Base-by-base conservation (phyloP, 1,284 basidiomycete genomes). In the Moesziomyces parantarcticus region DNA sequence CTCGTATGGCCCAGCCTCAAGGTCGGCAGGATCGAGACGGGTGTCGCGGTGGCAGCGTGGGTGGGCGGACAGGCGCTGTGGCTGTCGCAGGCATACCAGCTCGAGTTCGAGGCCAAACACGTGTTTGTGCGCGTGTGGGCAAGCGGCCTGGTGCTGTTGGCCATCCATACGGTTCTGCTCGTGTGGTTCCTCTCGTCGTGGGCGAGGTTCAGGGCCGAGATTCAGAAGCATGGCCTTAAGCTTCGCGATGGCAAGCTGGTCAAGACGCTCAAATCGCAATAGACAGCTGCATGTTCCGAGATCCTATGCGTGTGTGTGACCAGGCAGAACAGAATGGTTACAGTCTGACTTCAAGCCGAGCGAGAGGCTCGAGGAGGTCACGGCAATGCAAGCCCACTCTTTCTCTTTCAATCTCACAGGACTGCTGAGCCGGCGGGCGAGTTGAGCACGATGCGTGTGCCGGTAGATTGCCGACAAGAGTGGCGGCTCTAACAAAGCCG, bases 1-100 rank as follows among this genome's bases (percentile, higher is more conserved):
- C 87, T 95, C 3, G 85, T 97, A 13, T 87, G 93, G 3, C 90
- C 92, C 0, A 87, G 86, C 16, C 83, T 96, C 0, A 58, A 61
- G 49, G 43, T 50, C 1, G 48, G 50, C 21, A 58, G 56, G 18
- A 23, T 57, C 41, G 68, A 55, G 22, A 51, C 57, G 20, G 64
- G 55, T 0, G 13, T 69, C 5, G 61, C 59, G 8, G n/a, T 89
- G 0, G 85, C 74, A 0, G 86, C 90, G 0, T 99, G 97, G 97
- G 86, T 90, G 0, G 88, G 87, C 0, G 89, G 88, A 3, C 80
- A 79, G 61, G 73, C 76, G 18, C 34, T 79, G 39, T 83, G 82
- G 82, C 65, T 83, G 2, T 69, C 58, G 6, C 77, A 75, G 39
- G 82, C 82, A 11, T 83, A 83, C 49, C 73, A 64, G 47, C 65